A percentile compares a stretch with the other conserved stretches of the same genome.
phyloP scores from a whole-genome alignment of 73 alveolate species.

The Diophrys appendiculata region DNA sequence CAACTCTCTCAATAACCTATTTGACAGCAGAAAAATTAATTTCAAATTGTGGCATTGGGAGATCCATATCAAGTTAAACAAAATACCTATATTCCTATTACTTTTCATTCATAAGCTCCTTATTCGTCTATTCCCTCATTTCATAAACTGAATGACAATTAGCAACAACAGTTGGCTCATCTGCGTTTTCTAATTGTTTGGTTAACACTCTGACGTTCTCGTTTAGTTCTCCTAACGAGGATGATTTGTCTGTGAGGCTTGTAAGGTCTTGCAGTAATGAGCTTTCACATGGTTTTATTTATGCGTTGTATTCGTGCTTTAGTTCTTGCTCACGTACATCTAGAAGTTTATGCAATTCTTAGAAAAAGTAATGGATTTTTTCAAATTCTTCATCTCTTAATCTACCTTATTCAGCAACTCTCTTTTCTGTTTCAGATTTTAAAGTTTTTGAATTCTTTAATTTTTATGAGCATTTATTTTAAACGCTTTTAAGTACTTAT shows the following conservation, averaged over 20 bases:
- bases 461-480: not conserved
- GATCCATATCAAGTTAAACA: conserved; percentile 27
- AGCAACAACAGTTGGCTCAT: conserved; percentile 29
- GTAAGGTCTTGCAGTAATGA: not conserved
- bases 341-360: conserved; percentile 37
- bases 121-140: not conserved
- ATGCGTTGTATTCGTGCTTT: conserved; percentile 10
- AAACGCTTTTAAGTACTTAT: not conserved
- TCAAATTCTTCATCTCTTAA: conserved; percentile 31
- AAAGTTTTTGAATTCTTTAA: not conserved
- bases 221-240: not conserved
- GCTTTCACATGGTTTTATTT: conserved; percentile 9
- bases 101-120: not conserved
- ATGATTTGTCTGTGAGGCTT: not conserved
- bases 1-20: not conserved
- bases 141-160: not conserved
- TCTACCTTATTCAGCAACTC: not conserved
- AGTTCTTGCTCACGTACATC: conserved; percentile 39
- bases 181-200: not conserved
- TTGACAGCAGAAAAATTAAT: not conserved
- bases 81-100: conserved; percentile 12
- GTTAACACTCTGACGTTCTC: conserved; percentile 1
- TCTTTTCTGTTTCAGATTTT: not conserved
- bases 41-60: conserved; percentile 35
- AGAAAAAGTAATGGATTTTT: conserved; percentile 23